phyloP scores from a whole-genome alignment of 495 filamentous ascomycete genomes.

The Physcia stellaris region DNA sequence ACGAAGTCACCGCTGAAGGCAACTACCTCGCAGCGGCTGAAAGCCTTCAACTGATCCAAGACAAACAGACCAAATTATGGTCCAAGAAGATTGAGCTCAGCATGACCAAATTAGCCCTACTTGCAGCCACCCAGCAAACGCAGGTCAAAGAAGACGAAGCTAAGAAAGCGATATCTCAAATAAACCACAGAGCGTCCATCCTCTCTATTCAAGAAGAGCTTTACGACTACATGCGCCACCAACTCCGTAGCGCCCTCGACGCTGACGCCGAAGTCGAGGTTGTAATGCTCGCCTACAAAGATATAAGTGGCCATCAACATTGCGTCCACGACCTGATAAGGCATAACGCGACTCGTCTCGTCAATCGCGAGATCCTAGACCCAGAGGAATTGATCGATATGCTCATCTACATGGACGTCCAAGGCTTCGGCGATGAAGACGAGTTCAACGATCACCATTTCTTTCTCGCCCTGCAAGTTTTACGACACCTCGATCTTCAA shows the following conservation, averaged over 20 bases:
- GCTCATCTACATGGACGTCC: slow-evolving; percentile 53
- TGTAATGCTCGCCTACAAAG: slow-evolving; percentile 50
- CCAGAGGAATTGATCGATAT: slow-evolving; percentile 61
- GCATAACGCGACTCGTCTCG: slow-evolving; percentile 46
- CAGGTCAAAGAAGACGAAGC: slow-evolving; percentile 15
- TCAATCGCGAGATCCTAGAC: slow-evolving; percentile 53
- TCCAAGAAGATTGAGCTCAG: slow-evolving; percentile 84
- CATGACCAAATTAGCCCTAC: slow-evolving; percentile 63
- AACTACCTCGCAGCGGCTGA: slow-evolving; percentile 57
- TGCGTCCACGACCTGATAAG: slow-evolving; percentile 51
- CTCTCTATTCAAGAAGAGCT: slow-evolving; percentile 64
- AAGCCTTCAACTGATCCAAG: slow-evolving; percentile 49
- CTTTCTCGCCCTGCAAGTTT: slow-evolving; percentile 54
- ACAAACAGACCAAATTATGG: slow-evolving; percentile 65
- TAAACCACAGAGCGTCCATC: slow-evolving; percentile 49
- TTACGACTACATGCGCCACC: slow-evolving; percentile 42
- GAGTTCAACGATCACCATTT: slow-evolving; percentile 41
- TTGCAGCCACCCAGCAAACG: slow-evolving; percentile 41
- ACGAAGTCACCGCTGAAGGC: slow-evolving; percentile 62
- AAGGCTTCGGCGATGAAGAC: slow-evolving; percentile 21
- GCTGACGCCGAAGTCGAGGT: slow-evolving; percentile 60
- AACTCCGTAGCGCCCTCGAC: slow-evolving; percentile 57
- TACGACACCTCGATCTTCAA: slow-evolving; percentile 40
- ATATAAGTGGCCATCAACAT: slow-evolving; percentile 42
- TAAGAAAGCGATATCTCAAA: slow-evolving; percentile 24